Base-by-base conservation (phyloP, 306 rosid genomes). In the Senna siamea region DNA sequence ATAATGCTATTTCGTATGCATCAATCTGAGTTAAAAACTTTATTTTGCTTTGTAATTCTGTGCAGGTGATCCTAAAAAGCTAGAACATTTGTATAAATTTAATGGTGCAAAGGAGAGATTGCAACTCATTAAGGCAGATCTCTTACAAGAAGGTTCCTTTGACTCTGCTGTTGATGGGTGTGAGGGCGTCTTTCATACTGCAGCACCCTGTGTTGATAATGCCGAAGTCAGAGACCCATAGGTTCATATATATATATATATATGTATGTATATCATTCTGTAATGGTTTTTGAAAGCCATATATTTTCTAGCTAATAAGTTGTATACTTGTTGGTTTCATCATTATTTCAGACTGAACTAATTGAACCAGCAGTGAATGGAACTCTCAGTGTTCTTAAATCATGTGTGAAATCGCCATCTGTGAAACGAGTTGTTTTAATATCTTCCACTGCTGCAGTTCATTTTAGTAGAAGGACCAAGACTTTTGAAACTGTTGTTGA, bases 171-270 rank as follows among this genome's bases (percentile, higher is more conserved):
- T 60, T 17, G 66, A 60, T 3, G 66, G 66, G 46, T 60, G 47
- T 35, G 66, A 35, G n/a, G 66, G 66, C 0, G 66, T 60, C 26
- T 60, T 60, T 35, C 47, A 89, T 15, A 78, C 83, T 11, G 90
- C 92, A 20, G 85, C 87, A 2, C 88, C 90, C 4, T 74, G 82
- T 22, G 7, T 0, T 0, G 1, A 6, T 1, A 1, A 12, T 7
- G 12, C 30, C 3, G 3, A 37, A 37, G 3, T 38, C 59, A 12
- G 38, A 0, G 78, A 89, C 17, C 89, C 93, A 4, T 89, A 37
- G 40, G 40, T 37, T 37, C 40, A 4, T 7, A 7, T 37, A 37
- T 37, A n/a, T n/a, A 32, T 2, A 2, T 32, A 2, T 5, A 32
- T 32, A 26, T 26, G 3, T n/a, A 3, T 26, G 1, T 26, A 26